Base-by-base conservation (phyloP, 2,329 filamentous ascomycete species). In the Chaetomiaceae sp. region DNA sequence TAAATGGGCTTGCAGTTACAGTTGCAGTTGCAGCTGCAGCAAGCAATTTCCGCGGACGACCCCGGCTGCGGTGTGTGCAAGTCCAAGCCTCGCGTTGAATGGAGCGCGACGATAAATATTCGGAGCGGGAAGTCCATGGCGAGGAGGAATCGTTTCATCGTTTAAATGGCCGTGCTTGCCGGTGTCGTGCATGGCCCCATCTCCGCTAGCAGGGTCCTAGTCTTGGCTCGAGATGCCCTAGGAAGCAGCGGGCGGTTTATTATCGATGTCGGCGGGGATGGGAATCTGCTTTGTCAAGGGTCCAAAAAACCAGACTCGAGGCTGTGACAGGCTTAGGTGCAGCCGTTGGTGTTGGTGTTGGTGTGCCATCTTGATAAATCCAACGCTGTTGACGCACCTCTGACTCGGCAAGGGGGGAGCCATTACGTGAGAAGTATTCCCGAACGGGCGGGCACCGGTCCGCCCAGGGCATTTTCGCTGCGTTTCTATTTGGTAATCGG, bases 401-500 rank as follows among this genome's bases (percentile, higher is more conserved):
- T 67, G 67, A 66, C 66, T 69, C 66, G 65, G 62, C 64, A 58
- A 54, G 54, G 48, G 65, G 40, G 62, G 66, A 66, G 61, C 68
- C 65, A 75, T 77, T 77, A 77, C 75, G 74, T 77, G 73, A 76
- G 63, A 72, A 61, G 66, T 70, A 69, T 68, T 69, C 65, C 60
- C 60, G 58, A 65, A 62, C 63, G 65, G 67, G 65, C 66, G 64
- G 40, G 60, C 57, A 55, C 56, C 55, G 58, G 58, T 50, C 54
- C 55, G 21, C 42, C 55, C 34, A 23, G 20, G 21, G 27, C 36
- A 20, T 29, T 23, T 41, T 9, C 27, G 48, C 58, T n/a, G 64
- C 62, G 67, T 73, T 75, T 73, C 69, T 65, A 74, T 76, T 73
- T 75, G 70, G 72, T 77, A 76, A 76, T 76, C 64, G 64, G 57